Evolutionary conservation across 805 yeast species (phyloP), one percentile per base, ranked within the genome.

Genomic region (Nakazawaea laoshanensis): DNA sequence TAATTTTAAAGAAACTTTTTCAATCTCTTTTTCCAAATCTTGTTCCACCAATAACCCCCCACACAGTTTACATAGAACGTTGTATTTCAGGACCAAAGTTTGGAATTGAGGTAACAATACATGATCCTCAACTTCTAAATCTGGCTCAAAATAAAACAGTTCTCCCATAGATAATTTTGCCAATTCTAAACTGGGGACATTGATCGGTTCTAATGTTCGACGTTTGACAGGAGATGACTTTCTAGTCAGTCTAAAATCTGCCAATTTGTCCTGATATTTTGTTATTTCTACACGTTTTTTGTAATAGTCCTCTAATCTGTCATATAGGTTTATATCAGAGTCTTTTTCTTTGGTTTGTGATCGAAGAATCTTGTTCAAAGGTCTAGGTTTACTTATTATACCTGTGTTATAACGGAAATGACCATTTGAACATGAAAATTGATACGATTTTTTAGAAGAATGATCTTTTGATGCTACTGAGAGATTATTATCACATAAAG

Each of bases 361-460:
- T 10, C 32, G 39, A 11, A 61, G 40, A 8, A 61, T 56, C 2
- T 48, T 42, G 5, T 38, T 27, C 25, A 70, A 39, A 5, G 72
- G 52, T 30, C 54, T 61, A 1, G 74, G 74, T 33, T 55, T 63
- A 14, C 49, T 45, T 6, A 67, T 53, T 4, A 57, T 35, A 1
- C 52, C 56, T 1, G 74, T 61, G 12, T 42, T 35, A 36, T 55
- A 68, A 0, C 9, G 19, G 48, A 58, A 70, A 3, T 36, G 28
- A 39, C 70, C 61, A 30, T 35, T 42, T 3, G 42, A 39, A 44
- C 77, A 70, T 10, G 39, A 41, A 34, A 69, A 65, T 6, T 32
- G 34, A 38, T 67, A 68, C 3, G 49, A 34, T 40, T 65, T 67
- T 2, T 60, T 60, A n/a, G n/a, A n/a, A n/a, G n/a, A n/a, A n/a